Conservation (phyloP, 495 filamentous ascomycete species). For the Trichoderma reesei region DNA sequence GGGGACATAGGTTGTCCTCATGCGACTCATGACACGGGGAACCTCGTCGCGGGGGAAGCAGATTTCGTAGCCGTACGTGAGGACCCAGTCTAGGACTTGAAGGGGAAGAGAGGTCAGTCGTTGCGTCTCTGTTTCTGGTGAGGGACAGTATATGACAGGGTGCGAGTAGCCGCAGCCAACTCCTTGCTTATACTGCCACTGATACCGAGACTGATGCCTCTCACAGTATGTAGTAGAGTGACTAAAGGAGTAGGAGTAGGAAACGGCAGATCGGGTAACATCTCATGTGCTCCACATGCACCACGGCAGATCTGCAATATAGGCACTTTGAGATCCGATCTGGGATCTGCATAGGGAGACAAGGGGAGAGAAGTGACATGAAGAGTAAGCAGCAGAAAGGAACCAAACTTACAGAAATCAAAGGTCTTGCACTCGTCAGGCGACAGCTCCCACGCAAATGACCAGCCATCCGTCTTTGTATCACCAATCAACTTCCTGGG, state of each 20-base stretch:
- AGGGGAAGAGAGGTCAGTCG: neutral
- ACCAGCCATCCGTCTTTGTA: neutral
- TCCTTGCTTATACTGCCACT: no score
- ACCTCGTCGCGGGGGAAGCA: neutral
- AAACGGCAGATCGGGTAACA: no score
- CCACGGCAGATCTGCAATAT: no score
- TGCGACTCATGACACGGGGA: neutral
- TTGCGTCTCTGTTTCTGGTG: neutral
- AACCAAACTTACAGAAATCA: neutral
- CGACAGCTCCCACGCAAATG: neutral
- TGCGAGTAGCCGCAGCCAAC: no score
- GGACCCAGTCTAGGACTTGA: neutral
- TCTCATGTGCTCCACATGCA: no score
- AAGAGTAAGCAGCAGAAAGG: no score
- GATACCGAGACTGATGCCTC: no score
- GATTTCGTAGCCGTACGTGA: neutral
- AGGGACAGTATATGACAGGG: no score
- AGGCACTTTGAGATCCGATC: no score
- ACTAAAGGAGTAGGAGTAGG: no score
- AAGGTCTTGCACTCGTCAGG: neutral
- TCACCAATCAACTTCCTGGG: slow-evolving; percentile 1
- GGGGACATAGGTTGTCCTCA: neutral
- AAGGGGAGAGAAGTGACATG: neutral
- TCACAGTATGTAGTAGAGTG: no score
- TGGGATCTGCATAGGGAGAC: neutral